Base-by-base conservation (phyloP, 2,329 filamentous ascomycete genomes). In the Clarireedia paspali region DNA sequence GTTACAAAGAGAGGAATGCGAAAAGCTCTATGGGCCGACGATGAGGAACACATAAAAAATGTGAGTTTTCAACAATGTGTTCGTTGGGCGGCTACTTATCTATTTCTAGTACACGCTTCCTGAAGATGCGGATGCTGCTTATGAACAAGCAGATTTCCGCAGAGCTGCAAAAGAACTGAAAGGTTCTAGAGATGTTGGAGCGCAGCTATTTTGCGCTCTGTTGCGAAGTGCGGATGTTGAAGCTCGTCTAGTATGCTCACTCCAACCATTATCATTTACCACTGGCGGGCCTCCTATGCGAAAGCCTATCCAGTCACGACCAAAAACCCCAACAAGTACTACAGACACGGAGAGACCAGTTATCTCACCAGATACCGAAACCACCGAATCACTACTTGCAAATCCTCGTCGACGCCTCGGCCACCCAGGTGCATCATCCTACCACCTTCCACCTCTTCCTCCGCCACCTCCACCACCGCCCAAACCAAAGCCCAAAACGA, bases 151-250 rank as follows among this genome's bases (percentile, higher is more conserved):
- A 0, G 89, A 95, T 61, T 97, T 97, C 47, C 60, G 56, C 30
- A 76, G 77, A 39, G 85, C 88, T 30, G 89, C 91, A 0, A 78
- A 75, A 58, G 80, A 73, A 5, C 71, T 95, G 17, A 76, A 84
- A 61, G 95, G 92, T 0, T 97, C 92, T 7, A 83, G 91, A 61
- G 94, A 99, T 69, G 78, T 95, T 9, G 94, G 91, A 0, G 88
- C 90, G 1, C 91, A 97, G 68, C 71, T 99, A 0, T 96, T 95
- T 66, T 97, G 94, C 69, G 88, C 91, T 2, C 72, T 97, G 34
- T 77, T 99, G 4, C 84, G 94, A 17, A 82, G 84, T n/a, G 83
- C 80, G n/a, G 91, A 89, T 2, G 83, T 97, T 6, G 83, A 90
- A 60, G 79, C 89, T 5, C 81, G 94, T 12, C 77, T 99, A 4